A percentile compares a stretch with the other conserved stretches of the same genome.
Evolutionary conservation across 1,284 basidiomycete genomes (phyloP).

Genomic region (Boletellus dicymbophilus): DNA sequence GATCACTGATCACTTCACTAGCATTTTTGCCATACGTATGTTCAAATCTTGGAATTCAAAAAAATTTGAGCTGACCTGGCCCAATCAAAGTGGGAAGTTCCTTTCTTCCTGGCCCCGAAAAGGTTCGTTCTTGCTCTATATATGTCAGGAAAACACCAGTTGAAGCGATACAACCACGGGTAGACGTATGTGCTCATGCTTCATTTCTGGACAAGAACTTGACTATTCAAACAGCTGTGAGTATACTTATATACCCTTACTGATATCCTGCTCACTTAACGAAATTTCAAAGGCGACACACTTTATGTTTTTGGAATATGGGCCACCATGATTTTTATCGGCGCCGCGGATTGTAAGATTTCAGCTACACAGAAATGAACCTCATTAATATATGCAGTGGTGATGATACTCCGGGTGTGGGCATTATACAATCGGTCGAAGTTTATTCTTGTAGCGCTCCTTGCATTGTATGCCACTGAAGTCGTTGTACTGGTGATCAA

Average conservation of each 20-base stretch:
- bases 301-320: not conserved
- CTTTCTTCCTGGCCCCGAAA: not conserved
- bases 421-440: not conserved
- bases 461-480: not conserved
- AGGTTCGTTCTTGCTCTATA: not conserved
- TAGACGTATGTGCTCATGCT: not conserved
- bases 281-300: not conserved
- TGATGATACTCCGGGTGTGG: not conserved
- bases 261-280: not conserved
- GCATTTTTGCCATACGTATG: not conserved
- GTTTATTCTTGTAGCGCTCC: not conserved
- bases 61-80: not conserved
- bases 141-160: too few relatives aligned
- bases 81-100: not conserved
- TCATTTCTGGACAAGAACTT: not conserved
- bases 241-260: not conserved
- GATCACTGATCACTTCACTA: not conserved
- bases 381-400: not conserved
- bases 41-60: not conserved
- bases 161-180: too few relatives aligned
- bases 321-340: not conserved
- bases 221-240: not conserved
- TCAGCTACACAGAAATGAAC: not conserved
- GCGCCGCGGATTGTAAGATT: not conserved
- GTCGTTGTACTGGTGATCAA: not conserved